These are phyloP conservation scores for Bjerkandera adusta DNA, from an alignment of 1,284 basidiomycete species.

Conservation along the genomic window DNA sequence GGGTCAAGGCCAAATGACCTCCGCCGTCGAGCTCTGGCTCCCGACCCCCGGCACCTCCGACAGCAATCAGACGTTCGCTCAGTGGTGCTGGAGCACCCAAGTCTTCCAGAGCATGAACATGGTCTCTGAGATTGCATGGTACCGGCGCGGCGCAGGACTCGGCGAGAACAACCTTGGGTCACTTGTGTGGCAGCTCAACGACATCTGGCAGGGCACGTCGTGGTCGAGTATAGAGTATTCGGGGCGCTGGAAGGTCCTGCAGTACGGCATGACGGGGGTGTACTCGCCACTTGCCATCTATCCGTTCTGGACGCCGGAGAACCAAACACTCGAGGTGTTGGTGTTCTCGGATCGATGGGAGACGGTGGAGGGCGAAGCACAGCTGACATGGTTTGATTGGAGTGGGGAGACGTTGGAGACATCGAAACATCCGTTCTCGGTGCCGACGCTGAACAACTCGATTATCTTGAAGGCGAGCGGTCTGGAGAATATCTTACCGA, in stretches of 20 bases:
- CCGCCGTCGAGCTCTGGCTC: slow-evolving; percentile 51
- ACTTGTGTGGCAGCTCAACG: slow-evolving; percentile 65
- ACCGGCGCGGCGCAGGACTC: slow-evolving; percentile 53
- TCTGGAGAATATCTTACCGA: slow-evolving; percentile 43
- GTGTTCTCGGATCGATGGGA: slow-evolving; percentile 53
- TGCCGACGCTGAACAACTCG: slow-evolving; percentile 51
- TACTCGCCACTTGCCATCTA: slow-evolving; percentile 52
- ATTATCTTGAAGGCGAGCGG: slow-evolving; percentile 40
- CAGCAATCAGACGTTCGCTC: slow-evolving; percentile 56
- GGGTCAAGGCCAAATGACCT: slow-evolving; percentile 54
- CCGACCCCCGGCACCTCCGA: slow-evolving; percentile 48
- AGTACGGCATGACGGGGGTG: slow-evolving; percentile 47
- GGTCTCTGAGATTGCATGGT: slow-evolving; percentile 56
- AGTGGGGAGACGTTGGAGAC: slow-evolving; percentile 40
- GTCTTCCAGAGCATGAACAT: slow-evolving; percentile 58
- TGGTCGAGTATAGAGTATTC: slow-evolving; percentile 63
- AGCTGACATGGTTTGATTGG: slow-evolving; percentile 63
- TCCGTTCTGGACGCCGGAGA: slow-evolving; percentile 52
- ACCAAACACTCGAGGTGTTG: slow-evolving; percentile 48
- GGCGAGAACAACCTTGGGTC: slow-evolving; percentile 61
- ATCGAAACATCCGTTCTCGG: slow-evolving; percentile 38
- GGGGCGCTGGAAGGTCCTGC: slow-evolving; percentile 61
- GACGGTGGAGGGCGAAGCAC: slow-evolving; percentile 43
- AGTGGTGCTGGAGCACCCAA: slow-evolving; percentile 62
- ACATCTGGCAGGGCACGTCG: slow-evolving; percentile 64